Percentiles rank a stretch among this genome's conserved stretches.
phyloP scores from a whole-genome alignment of 805 yeast genomes.

The Kazachstania viticola region DNA sequence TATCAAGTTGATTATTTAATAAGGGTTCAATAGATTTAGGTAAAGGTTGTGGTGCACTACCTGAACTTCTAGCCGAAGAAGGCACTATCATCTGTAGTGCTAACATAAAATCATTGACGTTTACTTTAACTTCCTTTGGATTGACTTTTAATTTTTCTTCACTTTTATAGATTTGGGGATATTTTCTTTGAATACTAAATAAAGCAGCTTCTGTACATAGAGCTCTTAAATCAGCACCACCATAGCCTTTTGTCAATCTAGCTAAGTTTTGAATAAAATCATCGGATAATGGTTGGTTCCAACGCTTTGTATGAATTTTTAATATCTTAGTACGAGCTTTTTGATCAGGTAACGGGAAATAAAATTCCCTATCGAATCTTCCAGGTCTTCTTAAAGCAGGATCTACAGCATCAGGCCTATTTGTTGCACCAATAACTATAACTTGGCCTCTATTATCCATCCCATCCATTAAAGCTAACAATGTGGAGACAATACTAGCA shows the following conservation, averaged over 20 bases:
- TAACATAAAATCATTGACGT: conserved; percentile 72
- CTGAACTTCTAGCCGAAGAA: conserved; percentile 77
- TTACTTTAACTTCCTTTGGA: conserved; percentile 58
- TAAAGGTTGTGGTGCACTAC: conserved; percentile 62
- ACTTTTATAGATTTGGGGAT: conserved; percentile 83
- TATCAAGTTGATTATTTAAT: conserved; percentile 38
- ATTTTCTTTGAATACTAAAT: conserved; percentile 79
- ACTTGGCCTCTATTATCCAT: conserved; percentile 99
- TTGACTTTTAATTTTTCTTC: conserved; percentile 63
- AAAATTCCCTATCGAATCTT: conserved; percentile 91
- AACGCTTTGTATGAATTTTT: conserved; percentile 74
- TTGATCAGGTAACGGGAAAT: conserved; percentile 83
- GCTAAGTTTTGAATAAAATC: conserved; percentile 59
- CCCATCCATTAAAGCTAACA: conserved; percentile 95
- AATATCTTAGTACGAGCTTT: conserved; percentile 71
- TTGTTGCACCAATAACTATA: conserved; percentile 95
- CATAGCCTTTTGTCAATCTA: conserved; percentile 82
- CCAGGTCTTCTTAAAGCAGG: conserved; percentile 97
- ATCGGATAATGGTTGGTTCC: conserved; percentile 64
- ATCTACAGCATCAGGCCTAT: conserved; percentile 96
- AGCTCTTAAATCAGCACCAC: conserved; percentile 94
- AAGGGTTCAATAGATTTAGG: conserved; percentile 64
- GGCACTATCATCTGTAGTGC: conserved; percentile 85
- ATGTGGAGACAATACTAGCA: conserved; percentile 90
- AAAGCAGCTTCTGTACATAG: conserved; percentile 93